These are phyloP conservation scores for Kodamaea alishanica DNA, from an alignment of 1,139 yeast genomes.

Conservation along the genomic window DNA sequence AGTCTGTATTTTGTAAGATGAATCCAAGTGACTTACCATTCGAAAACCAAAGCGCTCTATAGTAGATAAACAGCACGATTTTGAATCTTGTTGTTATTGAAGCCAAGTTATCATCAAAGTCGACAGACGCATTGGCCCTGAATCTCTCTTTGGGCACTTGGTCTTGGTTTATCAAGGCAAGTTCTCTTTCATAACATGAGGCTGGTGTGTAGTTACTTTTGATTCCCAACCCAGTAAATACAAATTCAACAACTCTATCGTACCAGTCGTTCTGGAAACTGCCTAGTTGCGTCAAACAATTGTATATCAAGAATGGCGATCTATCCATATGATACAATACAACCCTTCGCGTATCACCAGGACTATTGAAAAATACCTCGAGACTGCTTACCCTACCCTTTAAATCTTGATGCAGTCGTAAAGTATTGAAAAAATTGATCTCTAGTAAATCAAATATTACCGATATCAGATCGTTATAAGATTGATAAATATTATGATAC, in stretches of 20 bases:
- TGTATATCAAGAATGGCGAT: conserved; percentile 11
- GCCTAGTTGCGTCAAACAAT: conserved; percentile 19
- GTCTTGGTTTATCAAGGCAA: conserved; percentile 20
- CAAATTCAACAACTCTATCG: conserved; percentile 30
- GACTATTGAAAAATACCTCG: conserved; percentile 7
- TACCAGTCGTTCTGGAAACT: conserved; percentile 24
- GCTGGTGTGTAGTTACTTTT: conserved; percentile 17
- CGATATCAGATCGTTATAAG: conserved; percentile 19
- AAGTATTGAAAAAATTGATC: conserved; percentile 15
- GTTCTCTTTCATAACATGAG: conserved; percentile 32
- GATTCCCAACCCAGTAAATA: conserved; percentile 27
- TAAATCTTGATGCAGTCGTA: conserved; percentile 2
- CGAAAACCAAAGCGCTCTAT: conserved; percentile 19
- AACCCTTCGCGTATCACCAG: conserved; percentile 6
- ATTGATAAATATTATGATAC: conserved; percentile 23
- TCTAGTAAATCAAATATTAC: conserved; percentile 23
- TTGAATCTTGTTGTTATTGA: conserved; percentile 29
- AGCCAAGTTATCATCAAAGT: conserved; percentile 22
- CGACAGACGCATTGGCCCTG: conserved; percentile 3
- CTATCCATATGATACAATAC: conserved; percentile 11
- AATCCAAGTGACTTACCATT: conserved; percentile 8
- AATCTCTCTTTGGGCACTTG: conserved; percentile 9
- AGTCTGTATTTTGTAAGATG: conserved; percentile 4
- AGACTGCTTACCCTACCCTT: conserved; percentile 5
- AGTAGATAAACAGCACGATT: conserved; percentile 20